Conservation (phyloP, 1,284 basidiomycete species). For the Laetiporus sulphureus region DNA sequence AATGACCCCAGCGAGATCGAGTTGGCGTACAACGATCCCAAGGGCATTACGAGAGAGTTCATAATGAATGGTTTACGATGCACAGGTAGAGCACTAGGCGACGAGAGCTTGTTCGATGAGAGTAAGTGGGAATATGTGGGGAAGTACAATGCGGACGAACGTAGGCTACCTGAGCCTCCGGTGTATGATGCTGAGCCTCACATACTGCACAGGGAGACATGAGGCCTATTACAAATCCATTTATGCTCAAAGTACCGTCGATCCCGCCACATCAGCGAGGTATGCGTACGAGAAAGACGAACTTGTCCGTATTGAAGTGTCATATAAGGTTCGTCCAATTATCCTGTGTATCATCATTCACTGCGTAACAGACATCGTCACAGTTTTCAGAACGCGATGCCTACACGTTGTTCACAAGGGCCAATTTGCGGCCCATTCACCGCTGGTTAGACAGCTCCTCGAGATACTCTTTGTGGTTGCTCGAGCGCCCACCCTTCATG, state of each 20-base stretch:
- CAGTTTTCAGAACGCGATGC: conserved; percentile 82
- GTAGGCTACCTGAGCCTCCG: conserved; percentile 35
- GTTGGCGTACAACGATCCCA: conserved; percentile 77
- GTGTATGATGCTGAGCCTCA: not conserved
- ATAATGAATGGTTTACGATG: conserved; percentile 85
- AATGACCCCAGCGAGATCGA: conserved; percentile 66
- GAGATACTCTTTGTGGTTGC: conserved; percentile 85
- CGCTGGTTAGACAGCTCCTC: conserved; percentile 76
- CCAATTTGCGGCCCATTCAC: conserved; percentile 81
- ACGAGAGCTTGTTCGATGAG: conserved; percentile 55
- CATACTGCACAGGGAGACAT: conserved; percentile 56
- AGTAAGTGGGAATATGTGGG: conserved; percentile 83
- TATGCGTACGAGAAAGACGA: conserved; percentile 63
- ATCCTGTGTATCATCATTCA: too few relatives aligned
- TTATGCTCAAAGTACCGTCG: conserved; percentile 49
- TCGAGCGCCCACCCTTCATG: conserved; percentile 79
- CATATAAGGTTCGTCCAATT: conserved; percentile 29
- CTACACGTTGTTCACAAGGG: conserved; percentile 65
- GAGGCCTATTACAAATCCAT: conserved; percentile 84
- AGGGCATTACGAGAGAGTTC: conserved; percentile 76
- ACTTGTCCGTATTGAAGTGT: conserved; percentile 82
- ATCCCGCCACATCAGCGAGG: conserved; percentile 39
- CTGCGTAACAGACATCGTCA: too few relatives aligned
- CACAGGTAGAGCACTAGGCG: conserved; percentile 55
- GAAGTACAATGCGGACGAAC: conserved; percentile 62